Evolutionary conservation across 768 basidiomycete genomes (phyloP).

Genomic region (Sistotremastrum suecicum): DNA sequence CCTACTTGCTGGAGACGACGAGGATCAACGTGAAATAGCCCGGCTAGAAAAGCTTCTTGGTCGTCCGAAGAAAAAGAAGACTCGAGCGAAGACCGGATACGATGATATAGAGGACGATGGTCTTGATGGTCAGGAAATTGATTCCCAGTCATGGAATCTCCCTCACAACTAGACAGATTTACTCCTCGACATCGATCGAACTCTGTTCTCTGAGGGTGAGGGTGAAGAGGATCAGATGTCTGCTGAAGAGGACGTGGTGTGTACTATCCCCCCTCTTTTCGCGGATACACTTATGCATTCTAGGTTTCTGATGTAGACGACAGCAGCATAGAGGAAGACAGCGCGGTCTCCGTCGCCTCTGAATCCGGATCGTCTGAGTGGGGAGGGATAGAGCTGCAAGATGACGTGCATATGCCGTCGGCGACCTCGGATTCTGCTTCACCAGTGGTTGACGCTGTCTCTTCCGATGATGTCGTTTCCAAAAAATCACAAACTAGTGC

Average conservation of each 20-base stretch:
- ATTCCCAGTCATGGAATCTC: conserved; percentile 7
- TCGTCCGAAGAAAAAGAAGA: conserved; percentile 25
- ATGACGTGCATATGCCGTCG: conserved; percentile 2
- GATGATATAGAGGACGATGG: conserved; percentile 51
- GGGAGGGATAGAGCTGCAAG: conserved; percentile 18
- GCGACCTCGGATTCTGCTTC: conserved; percentile 3
- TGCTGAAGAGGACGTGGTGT: conserved; percentile 1
- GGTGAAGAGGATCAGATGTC: conserved; percentile 14
- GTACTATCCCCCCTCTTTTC: not conserved
- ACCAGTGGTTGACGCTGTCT: conserved; percentile 8
- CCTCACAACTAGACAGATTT: not conserved
- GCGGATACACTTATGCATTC: conserved; percentile 18
- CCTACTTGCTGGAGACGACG: not conserved
- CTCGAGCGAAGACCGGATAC: conserved; percentile 16
- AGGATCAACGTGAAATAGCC: conserved; percentile 12
- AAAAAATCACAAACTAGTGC: conserved; percentile 4
- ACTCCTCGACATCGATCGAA: not conserved
- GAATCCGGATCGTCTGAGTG: conserved; percentile 9
- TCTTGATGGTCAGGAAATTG: conserved; percentile 47
- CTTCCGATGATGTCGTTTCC: conserved; percentile 6
- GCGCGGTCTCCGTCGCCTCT: too few relatives aligned
- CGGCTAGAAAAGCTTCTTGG: conserved; percentile 22
- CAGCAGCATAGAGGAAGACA: too few relatives aligned
- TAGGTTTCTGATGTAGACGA: conserved; percentile 24
- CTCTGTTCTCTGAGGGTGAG: conserved; percentile 10